Conservation (phyloP, 768 basidiomycete genomes). For the Cystobasidium ongulense region DNA sequence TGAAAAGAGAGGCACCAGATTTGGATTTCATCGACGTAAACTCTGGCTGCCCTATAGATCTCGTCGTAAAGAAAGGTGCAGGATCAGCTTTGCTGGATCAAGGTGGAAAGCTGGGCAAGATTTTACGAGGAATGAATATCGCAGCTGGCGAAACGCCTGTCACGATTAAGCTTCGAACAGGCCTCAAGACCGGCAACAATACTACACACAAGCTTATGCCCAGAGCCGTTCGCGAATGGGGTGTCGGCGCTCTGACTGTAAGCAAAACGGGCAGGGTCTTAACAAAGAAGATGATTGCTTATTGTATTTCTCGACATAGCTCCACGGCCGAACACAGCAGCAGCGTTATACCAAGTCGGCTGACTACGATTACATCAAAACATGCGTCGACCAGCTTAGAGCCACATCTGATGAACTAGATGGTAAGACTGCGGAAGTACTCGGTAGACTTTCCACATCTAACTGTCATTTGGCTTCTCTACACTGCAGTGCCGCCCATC, state of each 20-base stretch:
- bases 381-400: conserved; percentile 50
- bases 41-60: conserved; percentile 93
- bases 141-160: conserved; percentile 85
- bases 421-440: conserved; percentile 44
- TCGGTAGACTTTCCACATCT: background rate
- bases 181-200: conserved; percentile 62
- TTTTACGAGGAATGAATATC: conserved; percentile 79
- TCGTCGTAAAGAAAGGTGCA: conserved; percentile 52
- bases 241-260: conserved; percentile 54
- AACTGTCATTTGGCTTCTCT: background rate
- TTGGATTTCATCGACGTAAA: conserved; percentile 56
- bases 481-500: conserved; percentile 49
- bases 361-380: conserved; percentile 88
- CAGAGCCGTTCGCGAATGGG: conserved; percentile 56
- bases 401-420: conserved; percentile 40
- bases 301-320: conserved; percentile 48
- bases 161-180: conserved; percentile 83
- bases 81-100: conserved; percentile 58
- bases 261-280: conserved; percentile 34
- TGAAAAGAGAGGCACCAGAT: conserved; percentile 57
- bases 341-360: conserved; percentile 87
- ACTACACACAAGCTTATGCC: conserved; percentile 86
- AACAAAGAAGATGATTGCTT: too few species aligned
- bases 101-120: conserved; percentile 71
- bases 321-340: conserved; percentile 92